Percentiles rank a stretch among this genome's conserved stretches.
These are phyloP conservation scores for Sanguinoderma infundibulare DNA, from an alignment of 1,284 basidiomycete genomes.

Conservation along the genomic window DNA sequence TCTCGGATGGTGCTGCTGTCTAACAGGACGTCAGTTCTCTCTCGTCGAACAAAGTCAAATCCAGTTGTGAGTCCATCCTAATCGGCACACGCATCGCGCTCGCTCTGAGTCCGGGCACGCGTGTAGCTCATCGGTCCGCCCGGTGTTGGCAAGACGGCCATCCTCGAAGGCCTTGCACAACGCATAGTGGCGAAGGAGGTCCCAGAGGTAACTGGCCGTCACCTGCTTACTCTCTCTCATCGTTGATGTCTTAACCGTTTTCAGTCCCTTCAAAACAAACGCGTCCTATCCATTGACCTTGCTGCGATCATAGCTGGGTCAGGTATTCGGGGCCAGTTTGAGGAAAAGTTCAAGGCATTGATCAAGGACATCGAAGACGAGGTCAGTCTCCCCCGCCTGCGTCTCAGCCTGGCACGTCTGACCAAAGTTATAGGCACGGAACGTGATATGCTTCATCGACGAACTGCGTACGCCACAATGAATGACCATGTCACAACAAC, in stretches of 20 bases:
- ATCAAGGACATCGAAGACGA: constrained; percentile 88
- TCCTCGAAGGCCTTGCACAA: constrained; percentile 89
- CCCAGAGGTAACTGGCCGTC: constrained; percentile 66
- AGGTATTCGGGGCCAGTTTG: constrained; percentile 89
- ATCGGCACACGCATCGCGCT: not conserved
- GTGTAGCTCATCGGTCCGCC: constrained; percentile 75
- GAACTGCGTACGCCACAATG: constrained; percentile 74
- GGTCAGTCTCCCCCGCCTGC: constrained; percentile 35
- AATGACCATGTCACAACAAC: not conserved
- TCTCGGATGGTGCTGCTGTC: not conserved
- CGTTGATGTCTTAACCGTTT: not conserved
- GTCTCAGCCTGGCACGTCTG: constrained; percentile 33
- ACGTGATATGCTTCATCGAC: constrained; percentile 89
- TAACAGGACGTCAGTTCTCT: constrained; percentile 55
- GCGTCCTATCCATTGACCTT: constrained; percentile 83
- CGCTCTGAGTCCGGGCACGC: not conserved
- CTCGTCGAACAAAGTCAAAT: constrained; percentile 85
- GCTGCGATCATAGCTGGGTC: constrained; percentile 86
- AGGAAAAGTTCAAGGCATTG: constrained; percentile 89
- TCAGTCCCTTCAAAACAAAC: constrained; percentile 82
- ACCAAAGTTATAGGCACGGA: constrained; percentile 42
- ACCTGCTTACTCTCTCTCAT: not conserved
- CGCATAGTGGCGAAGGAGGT: constrained; percentile 91
- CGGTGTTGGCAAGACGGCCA: constrained; percentile 91
- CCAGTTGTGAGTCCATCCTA: constrained; percentile 64